Conservation (phyloP, 73 alveolate species). For the Stentor coeruleus region DNA sequence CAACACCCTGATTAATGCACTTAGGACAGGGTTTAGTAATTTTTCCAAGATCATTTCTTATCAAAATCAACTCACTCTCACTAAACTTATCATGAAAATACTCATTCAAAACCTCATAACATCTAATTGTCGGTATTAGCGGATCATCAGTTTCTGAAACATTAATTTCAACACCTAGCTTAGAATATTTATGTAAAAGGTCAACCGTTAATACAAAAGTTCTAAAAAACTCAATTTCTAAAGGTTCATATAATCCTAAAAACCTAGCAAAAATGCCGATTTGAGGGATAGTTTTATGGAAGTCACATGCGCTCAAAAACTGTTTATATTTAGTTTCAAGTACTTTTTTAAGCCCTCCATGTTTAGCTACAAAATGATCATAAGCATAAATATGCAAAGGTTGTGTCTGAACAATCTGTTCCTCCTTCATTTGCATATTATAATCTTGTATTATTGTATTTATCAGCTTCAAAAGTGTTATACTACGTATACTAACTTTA, state of each 20-base stretch:
- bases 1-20: not conserved
- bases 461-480: not conserved
- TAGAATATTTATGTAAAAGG: not conserved
- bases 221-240: slow-evolving; percentile 9
- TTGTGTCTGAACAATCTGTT: not conserved
- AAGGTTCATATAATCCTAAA: slow-evolving; percentile 13
- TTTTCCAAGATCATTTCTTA: not conserved
- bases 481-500: not conserved
- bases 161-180: not conserved
- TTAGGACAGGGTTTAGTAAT: slow-evolving; percentile 20
- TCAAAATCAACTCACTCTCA: not conserved
- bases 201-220: not conserved
- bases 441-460: not conserved
- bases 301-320: not conserved
- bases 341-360: slow-evolving; percentile 5
- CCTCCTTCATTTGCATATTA: not conserved
- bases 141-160: slow-evolving; percentile 1
- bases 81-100: not conserved
- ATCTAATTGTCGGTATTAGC: not conserved
- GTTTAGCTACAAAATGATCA: not conserved
- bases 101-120: not conserved
- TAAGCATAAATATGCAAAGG: not conserved
- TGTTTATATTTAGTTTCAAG: not conserved
- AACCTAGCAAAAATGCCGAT: not conserved
- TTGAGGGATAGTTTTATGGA: not conserved